Evolutionary conservation across 495 filamentous ascomycete genomes (phyloP).

Genomic region (Pseudotulostoma volvatum): DNA sequence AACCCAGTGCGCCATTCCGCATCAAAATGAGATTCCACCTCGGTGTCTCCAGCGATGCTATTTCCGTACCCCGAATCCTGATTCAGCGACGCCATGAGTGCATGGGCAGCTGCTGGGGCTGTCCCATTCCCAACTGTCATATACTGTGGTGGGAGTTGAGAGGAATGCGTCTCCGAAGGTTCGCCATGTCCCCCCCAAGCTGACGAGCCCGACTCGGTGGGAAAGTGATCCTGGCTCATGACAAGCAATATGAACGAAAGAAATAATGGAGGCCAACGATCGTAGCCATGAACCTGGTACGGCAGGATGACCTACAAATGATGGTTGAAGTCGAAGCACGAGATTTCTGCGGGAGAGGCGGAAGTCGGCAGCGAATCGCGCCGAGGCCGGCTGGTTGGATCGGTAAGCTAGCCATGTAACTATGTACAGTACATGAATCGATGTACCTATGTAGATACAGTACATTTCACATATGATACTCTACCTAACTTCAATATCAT

Average conservation of each 20-base stretch:
- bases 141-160: slow-evolving; percentile 41
- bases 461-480: too few relatives aligned
- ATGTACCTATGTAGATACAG: too few relatives aligned
- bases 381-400: too few relatives aligned
- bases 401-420: too few relatives aligned
- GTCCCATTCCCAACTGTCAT: slow-evolving; percentile 79
- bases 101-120: slow-evolving; percentile 54
- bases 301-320: too few relatives aligned
- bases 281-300: too few relatives aligned
- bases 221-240: slow-evolving; percentile 64
- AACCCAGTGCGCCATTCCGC: slow-evolving; percentile 44
- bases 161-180: slow-evolving; percentile 14
- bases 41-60: slow-evolving; percentile 41
- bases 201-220: slow-evolving; percentile 26
- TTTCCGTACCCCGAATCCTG: slow-evolving; percentile 85
- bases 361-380: too few relatives aligned
- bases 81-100: slow-evolving; percentile 54
- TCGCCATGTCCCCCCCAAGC: slow-evolving; percentile 21
- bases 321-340: too few relatives aligned
- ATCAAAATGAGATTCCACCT: slow-evolving; percentile 21
- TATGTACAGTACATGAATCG: too few relatives aligned
- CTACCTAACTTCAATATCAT: too few relatives aligned
- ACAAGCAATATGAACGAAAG: slow-evolving; percentile 10
- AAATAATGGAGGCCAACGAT: too few relatives aligned
- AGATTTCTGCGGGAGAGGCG: too few relatives aligned